Evolutionary conservation across 257 asterid species (phyloP).

Genomic region (Solanum verrucosum): DNA sequence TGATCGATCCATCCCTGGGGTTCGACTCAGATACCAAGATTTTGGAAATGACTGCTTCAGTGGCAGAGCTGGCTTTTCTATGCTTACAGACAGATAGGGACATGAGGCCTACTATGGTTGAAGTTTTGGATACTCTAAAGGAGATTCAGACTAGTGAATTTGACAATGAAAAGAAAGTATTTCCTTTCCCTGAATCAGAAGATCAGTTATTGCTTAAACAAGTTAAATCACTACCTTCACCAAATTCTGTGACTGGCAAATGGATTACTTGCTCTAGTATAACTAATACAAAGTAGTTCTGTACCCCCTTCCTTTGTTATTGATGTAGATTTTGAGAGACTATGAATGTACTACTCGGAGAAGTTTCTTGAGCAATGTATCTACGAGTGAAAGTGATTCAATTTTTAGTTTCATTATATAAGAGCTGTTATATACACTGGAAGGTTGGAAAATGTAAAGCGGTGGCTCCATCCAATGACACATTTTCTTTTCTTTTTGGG

Average conservation of each 20-base stretch:
- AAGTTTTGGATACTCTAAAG: not conserved
- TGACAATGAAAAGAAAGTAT: not conserved
- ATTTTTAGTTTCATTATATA: not conserved
- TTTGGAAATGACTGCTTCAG: not conserved
- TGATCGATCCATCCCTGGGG: conserved; percentile 1
- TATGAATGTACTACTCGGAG: not conserved
- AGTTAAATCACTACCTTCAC: not conserved
- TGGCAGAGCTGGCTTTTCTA: not conserved
- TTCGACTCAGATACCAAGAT: not conserved
- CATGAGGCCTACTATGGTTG: not conserved
- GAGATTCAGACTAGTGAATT: not conserved
- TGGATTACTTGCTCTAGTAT: not conserved
- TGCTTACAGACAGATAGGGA: not conserved
- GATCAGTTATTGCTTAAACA: not conserved
- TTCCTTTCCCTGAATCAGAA: not conserved
- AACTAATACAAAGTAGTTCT: not conserved
- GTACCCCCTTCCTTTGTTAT: not conserved
- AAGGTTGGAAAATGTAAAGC: not conserved
- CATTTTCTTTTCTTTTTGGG: too few relatives aligned
- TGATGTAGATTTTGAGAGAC: not conserved
- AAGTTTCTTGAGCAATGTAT: not conserved
- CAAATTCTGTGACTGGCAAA: not conserved
- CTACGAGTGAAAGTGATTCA: not conserved
- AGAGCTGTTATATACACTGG: not conserved
- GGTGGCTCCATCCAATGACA: not conserved